Base-by-base conservation (phyloP, 148 eudicot genomes). In the Fagopyrum esculentum region DNA sequence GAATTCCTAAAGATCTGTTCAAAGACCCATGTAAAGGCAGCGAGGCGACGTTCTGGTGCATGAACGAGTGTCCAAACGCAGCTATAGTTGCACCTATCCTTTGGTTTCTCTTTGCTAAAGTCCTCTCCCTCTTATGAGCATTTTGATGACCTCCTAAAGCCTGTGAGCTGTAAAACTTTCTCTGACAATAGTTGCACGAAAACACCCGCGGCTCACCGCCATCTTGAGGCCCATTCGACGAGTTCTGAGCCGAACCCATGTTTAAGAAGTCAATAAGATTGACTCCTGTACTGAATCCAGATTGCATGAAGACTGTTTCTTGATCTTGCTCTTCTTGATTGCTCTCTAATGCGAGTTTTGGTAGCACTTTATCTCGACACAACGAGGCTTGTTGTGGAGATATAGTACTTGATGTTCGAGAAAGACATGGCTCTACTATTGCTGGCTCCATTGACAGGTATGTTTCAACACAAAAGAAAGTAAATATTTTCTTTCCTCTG, bases 61-160 rank as follows among this genome's bases (percentile, higher is more conserved):
- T 61, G 79, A 84, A 83, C 45, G 85, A 81, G 75, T 83, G 85
- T 43, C 85, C 87, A 29, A 85, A 81, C 17, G 77, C 77, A 4
- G 77, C 69, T 19, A 74, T 17, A 5, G 77, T 74, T n/a, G 69
- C 69, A 3, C 77, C 77, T 35, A 74, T 35, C 63, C 86, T 71
- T 75, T 77, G 75, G 84, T 85, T 56, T 82, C 77, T 82, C 85
- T 89, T 89, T 45, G 88, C 90, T 13, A 89, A 60, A 66, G 88
- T 89, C 77, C 93, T 82, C 72, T 89, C 90, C 4, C 87, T 81
- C 78, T 87, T 89, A 77, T 89, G 93, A 9, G 93, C 93, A 60
- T 89, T 89, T 55, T 89, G 93, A 80, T 89, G 93, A 5, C 93
- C 93, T 19, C 90, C 90, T 15, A 89, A 86, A 7, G 93, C 93